Base-by-base conservation (phyloP, 208 protist genomes). In the Porcisia deanei region DNA sequence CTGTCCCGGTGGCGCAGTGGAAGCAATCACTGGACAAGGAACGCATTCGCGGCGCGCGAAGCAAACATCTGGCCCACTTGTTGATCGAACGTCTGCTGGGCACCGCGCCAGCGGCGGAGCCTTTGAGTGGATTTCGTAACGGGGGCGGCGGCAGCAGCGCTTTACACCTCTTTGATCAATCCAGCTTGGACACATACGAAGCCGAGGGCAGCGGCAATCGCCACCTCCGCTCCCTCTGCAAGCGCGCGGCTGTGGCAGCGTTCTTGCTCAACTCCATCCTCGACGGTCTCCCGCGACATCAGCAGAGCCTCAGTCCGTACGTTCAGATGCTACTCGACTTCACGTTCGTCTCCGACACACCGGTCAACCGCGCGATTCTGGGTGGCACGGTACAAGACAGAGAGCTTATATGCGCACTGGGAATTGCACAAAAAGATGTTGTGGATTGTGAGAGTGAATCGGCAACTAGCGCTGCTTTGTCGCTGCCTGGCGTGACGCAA, bases 311-410 rank as follows among this genome's bases (percentile, higher is more conserved):
- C 12, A 41, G 63, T 54, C 89, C 88, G 18, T 93, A 85, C 66
- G 74, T 93, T 25, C 77, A 82, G 10, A 81, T 94, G 73, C 67
- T 97, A 30, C 71, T 97, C n/a, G 82, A 85, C 20, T 84, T 82
- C 34, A 76, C 92, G 30, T 94, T 91, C 72, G 89, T 97, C 12
- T 82, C 89, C 2, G 84, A 94, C 72, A 88, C 83, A 2, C 63
- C 73, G 10, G 72, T 77, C 20, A 77, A 88, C 68, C 83, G 83
- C 6, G 73, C 78, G 2, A 80, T 83, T 18, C 78, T 82, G 7
- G 76, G 66, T 69, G 78, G 60, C 60, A 82, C 73, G 22, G 75
- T 81, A 57, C 79, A 81, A 54, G 67, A 83, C 61, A 71, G 78
- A 12, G 70, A 61, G 6, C 63, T 88, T 30, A 74, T 85, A 16